Evolutionary conservation across 2,329 filamentous ascomycete genomes (phyloP).

Genomic region (Exophiala sideris): DNA sequence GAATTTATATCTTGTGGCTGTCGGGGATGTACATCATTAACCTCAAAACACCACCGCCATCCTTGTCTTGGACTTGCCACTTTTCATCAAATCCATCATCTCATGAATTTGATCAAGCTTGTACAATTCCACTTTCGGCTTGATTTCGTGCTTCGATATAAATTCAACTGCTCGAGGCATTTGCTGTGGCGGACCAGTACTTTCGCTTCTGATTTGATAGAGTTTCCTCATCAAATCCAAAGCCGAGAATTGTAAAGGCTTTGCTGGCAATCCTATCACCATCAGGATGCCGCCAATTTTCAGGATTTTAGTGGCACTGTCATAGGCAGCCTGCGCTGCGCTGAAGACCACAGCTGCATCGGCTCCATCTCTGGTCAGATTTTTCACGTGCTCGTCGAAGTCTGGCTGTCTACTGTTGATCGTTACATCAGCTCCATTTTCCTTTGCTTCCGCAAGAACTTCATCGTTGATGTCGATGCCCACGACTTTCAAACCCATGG

Average conservation of each 20-base stretch:
- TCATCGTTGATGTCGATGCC: conserved; percentile 34
- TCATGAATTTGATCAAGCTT: conserved; percentile 16
- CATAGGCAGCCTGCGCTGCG: conserved; percentile 13
- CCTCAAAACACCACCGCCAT: conserved; percentile 13
- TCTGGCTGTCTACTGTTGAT: conserved; percentile 4
- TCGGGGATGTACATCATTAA: neutral
- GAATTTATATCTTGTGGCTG: too few species aligned
- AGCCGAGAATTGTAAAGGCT: conserved; percentile 4
- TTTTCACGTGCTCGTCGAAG: neutral
- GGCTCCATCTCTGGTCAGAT: conserved; percentile 6
- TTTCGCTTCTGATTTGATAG: conserved; percentile 10
- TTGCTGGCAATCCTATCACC: conserved; percentile 1
- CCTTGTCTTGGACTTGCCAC: conserved; percentile 11
- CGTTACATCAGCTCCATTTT: conserved; percentile 38
- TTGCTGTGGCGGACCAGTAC: conserved; percentile 7
- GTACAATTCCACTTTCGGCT: conserved; percentile 6
- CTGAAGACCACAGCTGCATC: conserved; percentile 16
- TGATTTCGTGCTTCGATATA: conserved; percentile 13
- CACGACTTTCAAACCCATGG: conserved; percentile 16
- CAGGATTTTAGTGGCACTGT: conserved; percentile 12
- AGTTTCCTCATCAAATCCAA: conserved; percentile 6
- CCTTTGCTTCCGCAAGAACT: conserved; percentile 39
- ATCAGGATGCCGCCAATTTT: conserved; percentile 9
- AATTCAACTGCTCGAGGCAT: conserved; percentile 7
- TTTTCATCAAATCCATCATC: conserved; percentile 18